Conservation (phyloP, 257 asterid genomes). For the Rauvolfia tetraphylla region DNA sequence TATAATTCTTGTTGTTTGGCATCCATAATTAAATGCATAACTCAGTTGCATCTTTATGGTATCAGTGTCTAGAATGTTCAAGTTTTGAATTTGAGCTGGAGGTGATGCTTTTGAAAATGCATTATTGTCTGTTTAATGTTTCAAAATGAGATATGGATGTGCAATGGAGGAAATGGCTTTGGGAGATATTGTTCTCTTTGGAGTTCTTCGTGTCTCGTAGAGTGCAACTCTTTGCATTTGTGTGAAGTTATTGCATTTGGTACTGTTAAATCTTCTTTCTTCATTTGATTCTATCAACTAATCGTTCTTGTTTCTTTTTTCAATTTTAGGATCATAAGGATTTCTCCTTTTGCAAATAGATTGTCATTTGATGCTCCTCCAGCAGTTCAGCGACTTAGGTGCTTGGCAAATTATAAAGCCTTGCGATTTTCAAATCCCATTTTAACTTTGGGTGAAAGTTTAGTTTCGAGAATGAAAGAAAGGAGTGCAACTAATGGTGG, state of each 20-base stretch:
- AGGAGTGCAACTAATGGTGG: constrained; percentile 81
- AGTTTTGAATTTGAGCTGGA: not conserved
- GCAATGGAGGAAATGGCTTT: not conserved
- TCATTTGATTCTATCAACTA: not conserved
- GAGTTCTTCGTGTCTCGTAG: not conserved
- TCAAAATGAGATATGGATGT: not conserved
- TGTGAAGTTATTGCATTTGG: not conserved
- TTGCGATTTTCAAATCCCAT: constrained; percentile 73
- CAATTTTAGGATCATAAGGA: constrained; percentile 70
- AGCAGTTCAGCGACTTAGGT: constrained; percentile 80
- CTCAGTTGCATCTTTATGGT: not conserved
- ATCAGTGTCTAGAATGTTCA: not conserved
- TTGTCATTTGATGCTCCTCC: constrained; percentile 90
- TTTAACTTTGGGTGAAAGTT: constrained; percentile 57
- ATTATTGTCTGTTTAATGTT: not conserved
- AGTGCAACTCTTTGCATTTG: not conserved
- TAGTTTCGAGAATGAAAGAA: constrained; percentile 87
- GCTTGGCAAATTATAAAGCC: constrained; percentile 93
- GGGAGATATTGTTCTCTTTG: not conserved
- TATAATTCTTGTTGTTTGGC: not conserved
- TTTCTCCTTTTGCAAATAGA: constrained; percentile 95
- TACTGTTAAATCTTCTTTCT: not conserved
- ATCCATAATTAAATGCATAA: not conserved
- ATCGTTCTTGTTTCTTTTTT: not conserved
- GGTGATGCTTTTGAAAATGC: not conserved